Evolutionary conservation across 805 yeast species (phyloP).

Genomic region (Saccharomycopsis olivae): DNA sequence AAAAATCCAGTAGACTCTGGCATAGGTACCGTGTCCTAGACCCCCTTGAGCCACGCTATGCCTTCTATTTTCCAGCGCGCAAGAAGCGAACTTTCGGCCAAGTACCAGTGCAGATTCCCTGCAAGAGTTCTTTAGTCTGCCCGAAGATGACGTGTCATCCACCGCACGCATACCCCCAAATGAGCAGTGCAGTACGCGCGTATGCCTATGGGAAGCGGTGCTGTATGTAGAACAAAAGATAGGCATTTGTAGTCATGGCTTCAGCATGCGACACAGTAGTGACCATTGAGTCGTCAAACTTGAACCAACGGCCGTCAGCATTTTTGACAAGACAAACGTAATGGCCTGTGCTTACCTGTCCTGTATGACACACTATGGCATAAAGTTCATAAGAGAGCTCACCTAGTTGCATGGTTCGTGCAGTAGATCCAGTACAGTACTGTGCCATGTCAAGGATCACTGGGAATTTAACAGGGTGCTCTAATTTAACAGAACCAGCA

Average conservation of each 20-base stretch:
- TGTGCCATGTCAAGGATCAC: constrained; percentile 58
- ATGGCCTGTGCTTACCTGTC: constrained; percentile 94
- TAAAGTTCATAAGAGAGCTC: constrained; percentile 66
- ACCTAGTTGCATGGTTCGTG: constrained; percentile 18
- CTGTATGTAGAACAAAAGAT: constrained; percentile 60
- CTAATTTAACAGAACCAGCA: constrained; percentile 55
- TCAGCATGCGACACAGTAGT: constrained; percentile 52
- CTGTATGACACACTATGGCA: constrained; percentile 82
- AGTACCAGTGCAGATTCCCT: too few relatives aligned
- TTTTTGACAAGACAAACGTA: constrained; percentile 72
- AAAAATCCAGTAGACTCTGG: too few relatives aligned
- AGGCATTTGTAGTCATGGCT: constrained; percentile 67
- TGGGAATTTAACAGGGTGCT: constrained; percentile 65
- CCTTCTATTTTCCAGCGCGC: too few relatives aligned
- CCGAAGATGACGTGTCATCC: too few relatives aligned
- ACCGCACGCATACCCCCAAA: too few relatives aligned
- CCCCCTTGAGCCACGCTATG: too few relatives aligned
- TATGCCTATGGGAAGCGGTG: constrained; percentile 24
- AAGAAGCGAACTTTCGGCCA: too few relatives aligned
- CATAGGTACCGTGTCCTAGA: too few relatives aligned
- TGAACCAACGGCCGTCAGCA: constrained; percentile 74
- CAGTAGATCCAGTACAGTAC: constrained; percentile 30
- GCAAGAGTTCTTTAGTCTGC: too few relatives aligned
- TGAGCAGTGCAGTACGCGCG: too few relatives aligned
- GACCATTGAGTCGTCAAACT: constrained; percentile 82